Evolutionary conservation across 805 yeast species (phyloP), one percentile per base, ranked within the genome.

Genomic region (Metschnikowia peoriensis): DNA sequence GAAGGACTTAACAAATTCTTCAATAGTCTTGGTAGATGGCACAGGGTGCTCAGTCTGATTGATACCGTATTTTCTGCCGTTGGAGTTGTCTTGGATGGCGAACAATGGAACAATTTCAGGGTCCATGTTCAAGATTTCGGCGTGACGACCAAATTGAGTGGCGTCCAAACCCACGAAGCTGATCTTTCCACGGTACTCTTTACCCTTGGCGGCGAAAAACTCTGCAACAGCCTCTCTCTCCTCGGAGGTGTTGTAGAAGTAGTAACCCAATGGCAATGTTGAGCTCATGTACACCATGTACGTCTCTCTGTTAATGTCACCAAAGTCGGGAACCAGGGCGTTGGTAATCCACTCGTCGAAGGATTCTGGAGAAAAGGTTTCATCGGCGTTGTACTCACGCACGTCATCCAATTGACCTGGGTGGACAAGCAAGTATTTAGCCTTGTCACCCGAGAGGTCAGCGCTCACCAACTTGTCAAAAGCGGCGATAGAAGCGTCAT

Each of bases 131-230:
- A 94, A 80, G 72, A 84, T 82, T 65, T 82, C 86, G 52, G 97
- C 97, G 67, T 93, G 98, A 71, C 80, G 82, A 59, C 97, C 97
- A 68, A 75, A 94, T 64, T 75, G 75, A 50, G 77, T 66, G 52
- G 96, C 96, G 65, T 93, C 92, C 63, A 94, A 78, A 72, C 93
- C 96, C 60, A 88, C 97, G 70, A 94, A 85, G 77, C 88, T 89
- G 61, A 91, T 71, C 66, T 82, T 79, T 57, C 96, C 97, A 77
- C 89, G 83, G 73, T 80, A 78, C 67, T 81, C 73, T 75, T 86
- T 85, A 64, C 93, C 96, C 64, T 88, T 73, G 50, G 83, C 79
- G 55, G 67, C 72, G 63, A 92, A 79, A 49, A 75, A 66, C 42
- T 76, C 75, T 45, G 73, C 73, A 59, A 82, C 80, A 38, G 75